Percentiles rank a stretch among this genome's conserved stretches.
Evolutionary conservation across 2,329 filamentous ascomycete genomes (phyloP).

Genomic region (Colletotrichum sansevieriae): DNA sequence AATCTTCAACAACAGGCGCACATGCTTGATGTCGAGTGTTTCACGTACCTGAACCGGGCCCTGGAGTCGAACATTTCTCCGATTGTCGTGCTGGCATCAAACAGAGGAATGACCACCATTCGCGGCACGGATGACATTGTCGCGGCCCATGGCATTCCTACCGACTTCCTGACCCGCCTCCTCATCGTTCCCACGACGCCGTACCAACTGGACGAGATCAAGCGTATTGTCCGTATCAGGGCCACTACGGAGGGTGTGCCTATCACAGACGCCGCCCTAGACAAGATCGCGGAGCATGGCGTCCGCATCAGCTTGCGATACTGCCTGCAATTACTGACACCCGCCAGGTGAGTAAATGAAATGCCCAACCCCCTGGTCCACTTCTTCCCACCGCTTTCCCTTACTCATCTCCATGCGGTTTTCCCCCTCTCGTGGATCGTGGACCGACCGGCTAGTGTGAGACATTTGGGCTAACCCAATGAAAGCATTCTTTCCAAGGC

Average conservation of each 20-base stretch:
- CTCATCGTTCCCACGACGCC: constrained; percentile 96
- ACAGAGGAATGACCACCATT: constrained; percentile 93
- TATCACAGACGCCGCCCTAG: constrained; percentile 84
- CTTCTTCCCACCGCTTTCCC: constrained; percentile 23
- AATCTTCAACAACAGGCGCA: constrained; percentile 75
- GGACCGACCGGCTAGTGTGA: constrained; percentile 45
- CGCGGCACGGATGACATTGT: constrained; percentile 86
- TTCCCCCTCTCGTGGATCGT: constrained; percentile 27
- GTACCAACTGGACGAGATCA: constrained; percentile 90
- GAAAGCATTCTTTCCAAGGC: constrained; percentile 87
- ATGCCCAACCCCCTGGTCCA: background rate
- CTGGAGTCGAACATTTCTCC: constrained; percentile 94
- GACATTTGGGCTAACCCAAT: constrained; percentile 50
- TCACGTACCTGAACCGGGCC: constrained; percentile 98
- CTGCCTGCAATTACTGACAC: constrained; percentile 90
- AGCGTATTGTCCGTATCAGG: constrained; percentile 88
- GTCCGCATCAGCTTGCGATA: constrained; percentile 92
- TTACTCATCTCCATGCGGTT: constrained; percentile 24
- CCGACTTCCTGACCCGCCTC: constrained; percentile 92
- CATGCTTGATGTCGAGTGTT: constrained; percentile 99
- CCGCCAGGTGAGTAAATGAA: constrained; percentile 72
- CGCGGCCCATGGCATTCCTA: constrained; percentile 92
- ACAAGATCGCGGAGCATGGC: constrained; percentile 88
- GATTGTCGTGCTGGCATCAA: constrained; percentile 97
- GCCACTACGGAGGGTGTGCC: constrained; percentile 84